Conservation (phyloP, 768 basidiomycete species). For the Mrakia gelida region DNA sequence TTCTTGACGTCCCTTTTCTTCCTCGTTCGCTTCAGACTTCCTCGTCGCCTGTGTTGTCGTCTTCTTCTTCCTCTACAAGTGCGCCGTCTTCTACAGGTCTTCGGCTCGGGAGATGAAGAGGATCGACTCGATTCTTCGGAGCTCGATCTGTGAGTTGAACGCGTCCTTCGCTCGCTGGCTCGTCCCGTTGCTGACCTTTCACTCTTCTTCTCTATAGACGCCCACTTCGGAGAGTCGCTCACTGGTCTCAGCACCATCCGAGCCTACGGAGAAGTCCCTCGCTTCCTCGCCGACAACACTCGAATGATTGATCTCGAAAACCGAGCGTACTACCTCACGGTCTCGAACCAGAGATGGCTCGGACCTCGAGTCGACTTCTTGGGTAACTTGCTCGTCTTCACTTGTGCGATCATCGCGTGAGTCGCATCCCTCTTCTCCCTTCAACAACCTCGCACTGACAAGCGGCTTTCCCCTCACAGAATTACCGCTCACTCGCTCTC, state of each 20-base stretch:
- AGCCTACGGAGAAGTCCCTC: constrained; percentile 77
- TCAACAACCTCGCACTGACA: not conserved
- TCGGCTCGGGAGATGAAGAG: constrained; percentile 78
- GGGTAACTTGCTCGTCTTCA: constrained; percentile 39
- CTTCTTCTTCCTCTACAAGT: constrained; percentile 12
- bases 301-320: constrained; percentile 66
- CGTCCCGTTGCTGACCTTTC: not conserved
- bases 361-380: constrained; percentile 50
- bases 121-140: constrained; percentile 68
- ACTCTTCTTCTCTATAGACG: constrained; percentile 58
- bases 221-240: constrained; percentile 87
- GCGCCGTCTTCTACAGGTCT: constrained; percentile 65
- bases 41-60: constrained; percentile 61
- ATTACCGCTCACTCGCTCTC: constrained; percentile 9
- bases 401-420: not conserved
- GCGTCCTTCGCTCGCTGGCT: not conserved
- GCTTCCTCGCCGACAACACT: constrained; percentile 72
- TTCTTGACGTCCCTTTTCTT: no score
- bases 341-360: constrained; percentile 75
- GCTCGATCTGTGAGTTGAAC: constrained; percentile 61
- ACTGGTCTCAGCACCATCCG: constrained; percentile 61
- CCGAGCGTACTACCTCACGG: not conserved
- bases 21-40: constrained; percentile 63
- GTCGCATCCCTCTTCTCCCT: not conserved
- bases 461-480: no score